Conservation (phyloP, 441 rosid genomes). For the Adansonia rubrostipa region DNA sequence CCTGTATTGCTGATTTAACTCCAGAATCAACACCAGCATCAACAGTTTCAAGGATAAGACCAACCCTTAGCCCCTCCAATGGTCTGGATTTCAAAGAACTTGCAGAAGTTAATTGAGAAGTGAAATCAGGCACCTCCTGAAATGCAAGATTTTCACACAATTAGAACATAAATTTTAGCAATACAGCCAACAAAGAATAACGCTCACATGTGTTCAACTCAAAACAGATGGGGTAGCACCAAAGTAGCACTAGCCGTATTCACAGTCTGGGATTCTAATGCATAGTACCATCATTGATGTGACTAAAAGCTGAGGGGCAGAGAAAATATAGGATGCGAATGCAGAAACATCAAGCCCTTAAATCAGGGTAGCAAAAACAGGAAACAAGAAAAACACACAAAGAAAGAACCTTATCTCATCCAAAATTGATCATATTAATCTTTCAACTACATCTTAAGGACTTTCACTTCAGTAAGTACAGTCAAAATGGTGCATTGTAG, state of each 20-base stretch:
- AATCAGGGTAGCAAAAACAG: background rate
- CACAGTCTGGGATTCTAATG: slow-evolving; percentile 5
- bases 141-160: slow-evolving; percentile 11
- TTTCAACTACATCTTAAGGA: background rate
- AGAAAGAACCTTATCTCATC: background rate
- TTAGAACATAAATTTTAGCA: slow-evolving; percentile 15
- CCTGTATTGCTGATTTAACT: slow-evolving; percentile 66
- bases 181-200: background rate
- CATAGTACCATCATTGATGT: background rate
- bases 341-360: background rate
- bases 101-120: slow-evolving; percentile 51
- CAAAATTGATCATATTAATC: background rate
- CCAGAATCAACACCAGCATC: slow-evolving; percentile 77
- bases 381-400: background rate
- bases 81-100: slow-evolving; percentile 63
- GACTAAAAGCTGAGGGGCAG: background rate
- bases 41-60: slow-evolving; percentile 77
- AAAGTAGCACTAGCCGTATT: background rate
- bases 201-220: background rate
- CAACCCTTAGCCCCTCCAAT: slow-evolving; percentile 74
- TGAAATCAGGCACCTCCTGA: slow-evolving; percentile 81
- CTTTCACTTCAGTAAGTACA: background rate
- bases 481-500: background rate
- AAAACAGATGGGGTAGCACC: background rate
- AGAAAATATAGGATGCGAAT: background rate